Base-by-base conservation (phyloP, 352 stramenopile species). In the Peronospora destructor region DNA sequence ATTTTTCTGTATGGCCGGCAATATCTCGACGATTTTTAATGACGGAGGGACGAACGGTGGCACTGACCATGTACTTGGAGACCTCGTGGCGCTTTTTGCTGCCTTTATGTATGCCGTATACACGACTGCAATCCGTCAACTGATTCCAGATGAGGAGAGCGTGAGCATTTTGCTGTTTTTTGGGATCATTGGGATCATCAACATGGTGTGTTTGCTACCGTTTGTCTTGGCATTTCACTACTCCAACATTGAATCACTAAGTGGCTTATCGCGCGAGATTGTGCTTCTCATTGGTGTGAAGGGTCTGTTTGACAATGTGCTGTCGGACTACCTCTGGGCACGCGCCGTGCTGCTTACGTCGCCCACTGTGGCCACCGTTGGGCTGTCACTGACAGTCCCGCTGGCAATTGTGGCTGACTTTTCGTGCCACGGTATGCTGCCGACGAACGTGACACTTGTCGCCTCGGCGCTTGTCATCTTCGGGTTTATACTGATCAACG, bases 251-350 rank as follows among this genome's bases (percentile, higher is more conserved):
- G 74, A 88, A 56, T 83, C 71, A 5, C 71, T 93, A 5, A 53
- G 64, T 32, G 64, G 67, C 10, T 54, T 91, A 12, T 74, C 66
- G 14, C 35, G 73, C 21, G 68, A 92, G 38, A 89, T 97, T 52
- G 17, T 92, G 8, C 74, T 80, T 21, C 70, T 96, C 32, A 74
- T 97, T 23, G 61, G 80, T 3, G 44, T 91, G 8, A 96, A 97
- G 54, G 90, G 90, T 11, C 62, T 98, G 0, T 85, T 97, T 19
- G 86, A 98, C 66, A 98, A 97, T 66, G 91, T 98, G 10, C 60
- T 98, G 9, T 92, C 85, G 7, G 93, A 98, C 62, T 98, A 97
- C 53, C 70, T 98, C 9, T 98, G 93, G 93, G 94, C 94, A 2
- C 70, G 88, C 29, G 80, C 94, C 3, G 91, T 98, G 26, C 61